A percentile compares a stretch with the other conserved stretches of the same genome.
phyloP scores from a whole-genome alignment of 2,329 filamentous ascomycete species.

The Aschersonia sp. region DNA sequence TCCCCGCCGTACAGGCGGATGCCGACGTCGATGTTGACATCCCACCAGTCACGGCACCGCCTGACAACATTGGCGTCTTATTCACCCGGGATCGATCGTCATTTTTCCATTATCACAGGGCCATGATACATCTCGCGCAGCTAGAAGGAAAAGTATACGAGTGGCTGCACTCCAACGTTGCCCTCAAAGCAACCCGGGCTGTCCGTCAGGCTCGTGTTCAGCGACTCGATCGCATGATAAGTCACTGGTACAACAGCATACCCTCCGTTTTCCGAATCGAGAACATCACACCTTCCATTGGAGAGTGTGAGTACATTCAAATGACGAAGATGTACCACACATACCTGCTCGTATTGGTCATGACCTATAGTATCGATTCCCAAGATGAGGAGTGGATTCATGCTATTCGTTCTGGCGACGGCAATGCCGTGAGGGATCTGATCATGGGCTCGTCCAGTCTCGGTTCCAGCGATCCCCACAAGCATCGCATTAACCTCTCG shows the following conservation, averaged over 20 bases:
- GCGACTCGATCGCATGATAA: conserved; percentile 16
- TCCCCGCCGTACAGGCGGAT: conserved; percentile 23
- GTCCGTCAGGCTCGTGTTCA: conserved; percentile 15
- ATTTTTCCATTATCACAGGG: conserved; percentile 22
- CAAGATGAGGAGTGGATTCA: conserved; percentile 21
- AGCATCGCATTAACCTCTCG: conserved; percentile 8
- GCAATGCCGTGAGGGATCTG: conserved; percentile 10
- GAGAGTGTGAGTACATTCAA: conserved; percentile 14
- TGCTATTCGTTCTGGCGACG: conserved; percentile 14
- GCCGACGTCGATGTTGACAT: conserved; percentile 21
- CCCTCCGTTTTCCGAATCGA: conserved; percentile 19
- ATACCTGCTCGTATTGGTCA: conserved; percentile 20
- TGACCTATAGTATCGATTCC: conserved; percentile 24
- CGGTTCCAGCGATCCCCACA: background rate
- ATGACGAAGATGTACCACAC: conserved; percentile 23
- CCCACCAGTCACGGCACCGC: conserved; percentile 16
- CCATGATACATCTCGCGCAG: conserved; percentile 23
- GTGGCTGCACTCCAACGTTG: conserved; percentile 18
- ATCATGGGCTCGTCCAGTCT: background rate
- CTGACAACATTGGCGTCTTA: conserved; percentile 18
- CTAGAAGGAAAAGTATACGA: conserved; percentile 27
- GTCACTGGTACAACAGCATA: conserved; percentile 20
- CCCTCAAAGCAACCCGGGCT: conserved; percentile 11
- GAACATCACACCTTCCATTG: conserved; percentile 14
- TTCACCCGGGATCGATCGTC: conserved; percentile 17